phyloP scores from a whole-genome alignment of 371 early-diverging fungal species.

The Chytridiales sp. region DNA sequence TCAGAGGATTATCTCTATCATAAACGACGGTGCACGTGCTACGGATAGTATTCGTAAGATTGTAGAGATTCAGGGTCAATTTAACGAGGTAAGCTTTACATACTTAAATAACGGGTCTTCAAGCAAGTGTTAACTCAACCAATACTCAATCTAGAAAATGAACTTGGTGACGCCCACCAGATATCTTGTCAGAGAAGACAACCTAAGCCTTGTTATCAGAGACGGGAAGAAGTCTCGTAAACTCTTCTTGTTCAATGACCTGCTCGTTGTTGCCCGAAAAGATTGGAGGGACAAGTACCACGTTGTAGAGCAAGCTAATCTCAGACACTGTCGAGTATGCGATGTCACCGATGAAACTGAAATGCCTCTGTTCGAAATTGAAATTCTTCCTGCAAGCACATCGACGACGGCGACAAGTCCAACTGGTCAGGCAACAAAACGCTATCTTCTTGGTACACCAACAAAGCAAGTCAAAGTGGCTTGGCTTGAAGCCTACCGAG shows the following conservation, averaged over 20 bases:
- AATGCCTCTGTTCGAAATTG: conserved; percentile 39
- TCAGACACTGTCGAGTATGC: conserved; percentile 43
- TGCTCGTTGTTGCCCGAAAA: conserved; percentile 47
- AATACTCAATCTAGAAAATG: conserved; percentile 44
- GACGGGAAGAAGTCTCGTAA: conserved; percentile 41
- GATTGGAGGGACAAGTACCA: conserved; percentile 53
- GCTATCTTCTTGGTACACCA: conserved; percentile 36
- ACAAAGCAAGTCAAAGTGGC: conserved; percentile 32
- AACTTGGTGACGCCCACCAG: conserved; percentile 47
- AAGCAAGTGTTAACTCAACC: too few relatives aligned
- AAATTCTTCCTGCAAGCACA: conserved; percentile 35
- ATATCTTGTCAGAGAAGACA: conserved; percentile 51
- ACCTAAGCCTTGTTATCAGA: conserved; percentile 29
- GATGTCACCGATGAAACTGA: conserved; percentile 45
- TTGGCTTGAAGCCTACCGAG: conserved; percentile 50
- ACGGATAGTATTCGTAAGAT: conserved; percentile 42
- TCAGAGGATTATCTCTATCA: conserved; percentile 40
- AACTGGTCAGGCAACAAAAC: conserved; percentile 21
- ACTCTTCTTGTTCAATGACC: conserved; percentile 54
- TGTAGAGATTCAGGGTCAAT: conserved; percentile 41
- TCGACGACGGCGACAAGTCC: conserved; percentile 7
- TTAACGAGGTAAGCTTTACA: conserved; percentile 38
- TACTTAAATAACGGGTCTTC: neutral
- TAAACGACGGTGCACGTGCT: conserved; percentile 47
- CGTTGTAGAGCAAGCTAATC: conserved; percentile 43